A percentile compares a stretch with the other conserved stretches of the same genome.
These are phyloP conservation scores for Chalciporus chontae DNA, from an alignment of 768 basidiomycete species.

Conservation along the genomic window DNA sequence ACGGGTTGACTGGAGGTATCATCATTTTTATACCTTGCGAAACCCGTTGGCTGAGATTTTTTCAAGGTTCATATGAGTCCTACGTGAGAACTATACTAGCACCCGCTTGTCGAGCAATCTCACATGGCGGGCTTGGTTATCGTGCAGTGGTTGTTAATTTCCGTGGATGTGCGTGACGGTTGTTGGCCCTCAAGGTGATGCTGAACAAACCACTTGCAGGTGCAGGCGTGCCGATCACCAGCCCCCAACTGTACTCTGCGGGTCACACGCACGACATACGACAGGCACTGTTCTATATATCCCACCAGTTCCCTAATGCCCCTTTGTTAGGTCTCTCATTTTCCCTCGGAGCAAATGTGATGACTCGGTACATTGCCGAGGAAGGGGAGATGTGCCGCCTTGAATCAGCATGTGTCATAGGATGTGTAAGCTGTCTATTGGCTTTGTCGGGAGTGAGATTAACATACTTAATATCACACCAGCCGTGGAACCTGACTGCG, in stretches of 20 bases:
- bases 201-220: constrained; percentile 41
- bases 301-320: constrained; percentile 68
- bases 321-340: constrained; percentile 87
- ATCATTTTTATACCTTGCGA: not conserved
- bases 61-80: constrained; percentile 78
- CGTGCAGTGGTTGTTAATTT: constrained; percentile 90
- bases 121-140: constrained; percentile 86
- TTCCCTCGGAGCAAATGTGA: constrained; percentile 89
- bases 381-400: constrained; percentile 66
- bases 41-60: constrained; percentile 3
- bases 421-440: constrained; percentile 53
- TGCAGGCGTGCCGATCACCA: constrained; percentile 81
- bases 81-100: constrained; percentile 84
- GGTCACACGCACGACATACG: constrained; percentile 89
- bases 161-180: constrained; percentile 70
- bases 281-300: constrained; percentile 73
- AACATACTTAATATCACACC: constrained; percentile 6
- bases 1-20: constrained; percentile 32
- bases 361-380: constrained; percentile 87
- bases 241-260: constrained; percentile 80
- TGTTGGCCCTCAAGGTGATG: constrained; percentile 5
- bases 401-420: constrained; percentile 63
- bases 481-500: constrained; percentile 50
- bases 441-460: constrained; percentile 10
- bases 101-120: constrained; percentile 64